Evolutionary conservation across 441 rosid genomes (phyloP), one percentile per base, ranked within the genome.

Genomic region (Iberis amara): DNA sequence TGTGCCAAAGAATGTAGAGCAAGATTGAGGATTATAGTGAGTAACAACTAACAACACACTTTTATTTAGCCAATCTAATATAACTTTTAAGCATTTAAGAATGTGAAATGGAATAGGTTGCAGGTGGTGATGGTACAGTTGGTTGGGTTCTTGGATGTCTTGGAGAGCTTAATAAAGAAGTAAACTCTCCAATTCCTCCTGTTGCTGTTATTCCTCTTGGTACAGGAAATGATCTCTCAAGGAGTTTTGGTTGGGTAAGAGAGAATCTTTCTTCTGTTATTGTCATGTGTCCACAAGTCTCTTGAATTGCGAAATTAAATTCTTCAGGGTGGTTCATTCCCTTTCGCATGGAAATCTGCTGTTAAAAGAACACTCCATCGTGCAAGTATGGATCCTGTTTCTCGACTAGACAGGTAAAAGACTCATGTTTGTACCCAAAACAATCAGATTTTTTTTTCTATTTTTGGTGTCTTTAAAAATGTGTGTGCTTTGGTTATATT

Each of bases 71-170:
- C 21, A 18, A 18, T 18, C 21, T 18, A 1, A 18, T 18, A 18
- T 18, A 18, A 32, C 21, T 18, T 18, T 18, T 18, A 18, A 18
- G 3, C 21, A 18, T 18, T 30, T 18, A 18, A 33, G 38, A 8
- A 33, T 8, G 38, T 33, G 33, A 30, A 30, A 30, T 33, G 11
- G 38, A 33, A 8, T 62, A 85, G 95, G 95, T 85, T 50, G 90
- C 90, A 10, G 95, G 95, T 61, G 95, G 90, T 63, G 95, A 85
- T 80, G 95, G 95, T 57, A 82, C 90, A 0, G 90, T 82, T 47
- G 90, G 95, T 60, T 85, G 95, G 95, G 82, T 85, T 31, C 70
- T 88, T 24, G 94, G 86, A 8, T 33, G 38, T 33, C 38, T 33
- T 54, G 71, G 83, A 27, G 79, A 66, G 42, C 89, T 88, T 57